phyloP scores from a whole-genome alignment of 441 rosid species.

The Daphne laureola region DNA sequence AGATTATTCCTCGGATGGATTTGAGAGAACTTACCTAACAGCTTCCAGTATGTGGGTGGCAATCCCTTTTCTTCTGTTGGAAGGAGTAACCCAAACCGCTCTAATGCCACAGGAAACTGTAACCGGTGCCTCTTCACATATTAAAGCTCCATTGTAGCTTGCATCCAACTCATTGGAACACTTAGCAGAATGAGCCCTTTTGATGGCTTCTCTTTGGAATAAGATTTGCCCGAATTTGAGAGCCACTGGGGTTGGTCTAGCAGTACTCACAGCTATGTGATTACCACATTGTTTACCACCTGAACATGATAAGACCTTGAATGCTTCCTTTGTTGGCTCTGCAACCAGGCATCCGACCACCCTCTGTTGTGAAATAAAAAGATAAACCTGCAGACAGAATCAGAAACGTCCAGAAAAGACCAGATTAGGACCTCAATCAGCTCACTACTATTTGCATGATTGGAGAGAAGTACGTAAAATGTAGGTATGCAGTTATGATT shows the following conservation, averaged over 20 bases:
- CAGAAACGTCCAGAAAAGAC: constrained; percentile 1
- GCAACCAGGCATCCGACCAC: constrained; percentile 63
- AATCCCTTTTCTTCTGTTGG: constrained; percentile 66
- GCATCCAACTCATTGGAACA: constrained; percentile 18
- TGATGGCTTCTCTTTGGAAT: constrained; percentile 48
- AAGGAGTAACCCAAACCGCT: constrained; percentile 86
- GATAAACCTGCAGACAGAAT: constrained; percentile 47
- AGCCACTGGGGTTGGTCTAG: constrained; percentile 27
- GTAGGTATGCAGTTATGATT: too few relatives aligned
- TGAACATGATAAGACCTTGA: constrained; percentile 35
- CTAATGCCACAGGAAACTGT: constrained; percentile 68
- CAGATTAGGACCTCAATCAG: neutral
- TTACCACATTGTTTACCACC: constrained; percentile 17
- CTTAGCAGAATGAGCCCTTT: constrained; percentile 22
- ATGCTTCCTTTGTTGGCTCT: constrained; percentile 80
- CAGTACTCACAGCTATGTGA: constrained; percentile 17
- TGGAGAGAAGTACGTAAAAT: too few relatives aligned
- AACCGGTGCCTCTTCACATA: constrained; percentile 48
- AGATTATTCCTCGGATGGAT: too few relatives aligned
- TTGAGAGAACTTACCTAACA: constrained; percentile 36
- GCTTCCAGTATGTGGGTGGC: constrained; percentile 69
- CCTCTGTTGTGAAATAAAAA: constrained; percentile 47
- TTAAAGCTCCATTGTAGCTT: constrained; percentile 31
- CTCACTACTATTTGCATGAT: neutral
- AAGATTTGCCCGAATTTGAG: constrained; percentile 60